Conservation (phyloP, 1,139 yeast genomes). For the Scheffersomyces quercinus region DNA sequence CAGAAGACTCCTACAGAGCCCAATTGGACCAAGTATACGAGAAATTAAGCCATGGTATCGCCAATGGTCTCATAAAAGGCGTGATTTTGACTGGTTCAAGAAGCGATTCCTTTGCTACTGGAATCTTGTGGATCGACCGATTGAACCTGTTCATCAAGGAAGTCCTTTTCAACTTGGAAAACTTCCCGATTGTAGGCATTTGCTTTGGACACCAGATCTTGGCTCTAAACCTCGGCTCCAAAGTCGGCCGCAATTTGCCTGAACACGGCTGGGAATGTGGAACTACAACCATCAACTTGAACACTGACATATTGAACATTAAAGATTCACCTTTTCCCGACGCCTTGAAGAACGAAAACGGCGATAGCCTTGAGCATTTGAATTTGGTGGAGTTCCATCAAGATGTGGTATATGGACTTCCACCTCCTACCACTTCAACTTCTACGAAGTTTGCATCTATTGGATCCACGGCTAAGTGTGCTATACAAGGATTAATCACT, state of each 20-base stretch:
- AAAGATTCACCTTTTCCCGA: constrained; percentile 32
- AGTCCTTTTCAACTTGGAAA: constrained; percentile 21
- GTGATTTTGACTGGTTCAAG: constrained; percentile 68
- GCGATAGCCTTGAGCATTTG: constrained; percentile 21
- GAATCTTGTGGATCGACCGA: constrained; percentile 52
- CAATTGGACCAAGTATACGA: constrained; percentile 16
- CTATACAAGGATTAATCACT: constrained; percentile 61
- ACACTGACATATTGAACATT: constrained; percentile 36
- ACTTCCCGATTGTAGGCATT: constrained; percentile 58
- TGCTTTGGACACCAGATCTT: constrained; percentile 89
- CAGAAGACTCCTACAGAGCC: constrained; percentile 6
- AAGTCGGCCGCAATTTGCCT: constrained; percentile 52
- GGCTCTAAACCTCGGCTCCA: constrained; percentile 63
- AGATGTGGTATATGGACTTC: constrained; percentile 58
- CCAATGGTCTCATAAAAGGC: constrained; percentile 37
- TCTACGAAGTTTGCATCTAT: constrained; percentile 33
- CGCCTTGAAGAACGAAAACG: constrained; percentile 18
- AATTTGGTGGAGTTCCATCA: constrained; percentile 66
- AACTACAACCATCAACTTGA: constrained; percentile 49
- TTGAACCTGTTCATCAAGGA: constrained; percentile 45
- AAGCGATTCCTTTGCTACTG: constrained; percentile 54
- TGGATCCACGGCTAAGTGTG: constrained; percentile 57
- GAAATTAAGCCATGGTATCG: constrained; percentile 24
- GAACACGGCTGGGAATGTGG: constrained; percentile 76
- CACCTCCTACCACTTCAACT: constrained; percentile 30